Conservation (phyloP, 1,284 basidiomycete species). For the Microbotryum saponariae region DNA sequence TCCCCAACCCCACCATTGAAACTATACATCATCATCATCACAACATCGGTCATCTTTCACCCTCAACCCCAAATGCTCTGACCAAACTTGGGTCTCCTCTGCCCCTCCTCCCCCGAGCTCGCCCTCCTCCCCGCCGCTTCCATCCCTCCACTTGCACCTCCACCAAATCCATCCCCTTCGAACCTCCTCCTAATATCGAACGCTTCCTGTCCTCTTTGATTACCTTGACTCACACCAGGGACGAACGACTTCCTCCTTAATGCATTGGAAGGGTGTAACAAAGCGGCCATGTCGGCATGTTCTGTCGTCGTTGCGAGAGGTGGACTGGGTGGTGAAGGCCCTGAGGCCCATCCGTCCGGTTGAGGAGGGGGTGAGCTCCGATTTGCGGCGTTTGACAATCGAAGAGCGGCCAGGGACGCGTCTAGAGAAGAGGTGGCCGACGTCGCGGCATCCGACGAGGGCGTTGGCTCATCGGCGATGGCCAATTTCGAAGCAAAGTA, state of each 20-base stretch:
- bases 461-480: not conserved
- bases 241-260: conserved; percentile 10
- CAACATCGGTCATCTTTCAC: too few species aligned
- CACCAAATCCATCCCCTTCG: not conserved
- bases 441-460: not conserved
- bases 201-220: not conserved
- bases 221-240: not conserved
- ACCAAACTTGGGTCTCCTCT: conserved; percentile 10
- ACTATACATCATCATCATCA: not conserved
- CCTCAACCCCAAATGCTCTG: conserved; percentile 12
- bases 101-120: conserved; percentile 7
- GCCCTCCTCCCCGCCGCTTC: conserved; percentile 10
- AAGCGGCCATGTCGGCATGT: too few species aligned
- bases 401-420: not conserved
- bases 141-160: not conserved
- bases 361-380: not conserved
- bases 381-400: not conserved
- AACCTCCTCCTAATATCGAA: conserved; percentile 3
- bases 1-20: not conserved
- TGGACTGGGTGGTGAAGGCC: not conserved
- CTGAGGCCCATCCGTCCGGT: too few species aligned
- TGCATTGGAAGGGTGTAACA: not conserved
- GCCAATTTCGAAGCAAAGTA: conserved; percentile 16
- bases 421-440: not conserved
- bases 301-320: too few species aligned